Evolutionary conservation across 306 rosid species (phyloP).

Genomic region (Senna siamea): DNA sequence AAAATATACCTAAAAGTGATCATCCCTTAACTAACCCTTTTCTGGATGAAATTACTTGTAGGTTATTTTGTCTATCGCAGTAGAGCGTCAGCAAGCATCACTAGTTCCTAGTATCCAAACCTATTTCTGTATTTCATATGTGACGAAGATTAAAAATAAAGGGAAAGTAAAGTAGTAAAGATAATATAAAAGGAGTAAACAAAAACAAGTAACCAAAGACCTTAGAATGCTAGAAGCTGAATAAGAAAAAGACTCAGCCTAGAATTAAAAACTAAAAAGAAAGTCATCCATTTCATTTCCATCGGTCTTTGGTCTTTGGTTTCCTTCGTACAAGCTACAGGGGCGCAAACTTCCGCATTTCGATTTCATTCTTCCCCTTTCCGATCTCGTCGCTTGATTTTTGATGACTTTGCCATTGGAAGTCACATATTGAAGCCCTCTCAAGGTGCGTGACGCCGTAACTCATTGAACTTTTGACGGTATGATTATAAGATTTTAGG

Average conservation of each 20-base stretch:
- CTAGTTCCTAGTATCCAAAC: no score
- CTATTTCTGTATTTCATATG: no score
- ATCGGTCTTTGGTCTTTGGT: conserved; percentile 38
- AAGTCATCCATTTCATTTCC: conserved; percentile 44
- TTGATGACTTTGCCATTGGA: neutral
- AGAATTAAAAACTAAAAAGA: conserved; percentile 34
- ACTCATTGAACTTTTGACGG: neutral
- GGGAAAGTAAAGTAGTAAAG: no score
- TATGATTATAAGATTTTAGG: conserved; percentile 45
- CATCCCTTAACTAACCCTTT: no score
- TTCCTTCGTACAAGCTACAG: conserved; percentile 39
- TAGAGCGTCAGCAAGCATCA: no score
- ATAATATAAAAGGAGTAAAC: neutral
- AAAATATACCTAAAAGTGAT: no score
- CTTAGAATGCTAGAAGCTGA: conserved; percentile 30
- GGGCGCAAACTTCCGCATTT: conserved; percentile 47
- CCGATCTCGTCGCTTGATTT: conserved; percentile 41
- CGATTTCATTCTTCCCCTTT: conserved; percentile 31
- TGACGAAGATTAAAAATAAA: no score
- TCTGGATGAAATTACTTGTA: no score
- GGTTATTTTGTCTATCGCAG: no score
- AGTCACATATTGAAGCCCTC: conserved; percentile 16
- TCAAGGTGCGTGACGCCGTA: conserved; percentile 25
- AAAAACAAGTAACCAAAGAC: conserved; percentile 22
- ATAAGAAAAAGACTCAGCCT: conserved; percentile 26